Percentiles rank a stretch among this genome's conserved stretches.
Conservation (phyloP, 768 basidiomycete species). For the Lentinus tigrinus region DNA sequence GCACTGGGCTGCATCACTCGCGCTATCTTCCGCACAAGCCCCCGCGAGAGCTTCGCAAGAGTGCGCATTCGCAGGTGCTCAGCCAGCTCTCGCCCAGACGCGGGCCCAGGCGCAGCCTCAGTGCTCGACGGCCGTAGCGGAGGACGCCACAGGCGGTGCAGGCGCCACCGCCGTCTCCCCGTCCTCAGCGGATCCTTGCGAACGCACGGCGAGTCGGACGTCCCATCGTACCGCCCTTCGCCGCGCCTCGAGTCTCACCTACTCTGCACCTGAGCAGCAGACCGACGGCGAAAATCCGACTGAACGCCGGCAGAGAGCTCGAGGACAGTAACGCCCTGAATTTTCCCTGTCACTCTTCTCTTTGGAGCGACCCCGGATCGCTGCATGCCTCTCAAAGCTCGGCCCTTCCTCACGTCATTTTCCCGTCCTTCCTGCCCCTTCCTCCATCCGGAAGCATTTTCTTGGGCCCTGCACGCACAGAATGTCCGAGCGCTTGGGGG, state of each 20-base stretch:
- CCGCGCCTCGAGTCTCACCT: neutral
- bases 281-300: conserved; percentile 13
- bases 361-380: conserved; percentile 7
- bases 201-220: neutral
- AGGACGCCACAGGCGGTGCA: neutral
- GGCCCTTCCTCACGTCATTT: neutral
- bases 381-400: neutral
- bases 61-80: neutral
- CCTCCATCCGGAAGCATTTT: conserved; percentile 5
- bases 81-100: neutral
- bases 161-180: conserved; percentile 3
- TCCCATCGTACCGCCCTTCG: conserved; percentile 9
- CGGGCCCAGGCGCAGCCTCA: neutral
- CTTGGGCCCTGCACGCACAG: neutral
- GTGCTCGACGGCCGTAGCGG: neutral
- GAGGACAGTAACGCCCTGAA: neutral
- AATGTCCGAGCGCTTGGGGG: neutral
- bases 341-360: conserved; percentile 3
- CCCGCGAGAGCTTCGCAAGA: no score
- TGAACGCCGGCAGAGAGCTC: conserved; percentile 8
- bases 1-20: conserved; percentile 10
- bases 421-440: conserved; percentile 1
- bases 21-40: conserved; percentile 4
- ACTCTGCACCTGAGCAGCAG: neutral
- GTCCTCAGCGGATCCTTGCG: conserved; percentile 12